Base-by-base conservation (phyloP, 164 flowering plant genomes). In the Macadamia tetraphylla region DNA sequence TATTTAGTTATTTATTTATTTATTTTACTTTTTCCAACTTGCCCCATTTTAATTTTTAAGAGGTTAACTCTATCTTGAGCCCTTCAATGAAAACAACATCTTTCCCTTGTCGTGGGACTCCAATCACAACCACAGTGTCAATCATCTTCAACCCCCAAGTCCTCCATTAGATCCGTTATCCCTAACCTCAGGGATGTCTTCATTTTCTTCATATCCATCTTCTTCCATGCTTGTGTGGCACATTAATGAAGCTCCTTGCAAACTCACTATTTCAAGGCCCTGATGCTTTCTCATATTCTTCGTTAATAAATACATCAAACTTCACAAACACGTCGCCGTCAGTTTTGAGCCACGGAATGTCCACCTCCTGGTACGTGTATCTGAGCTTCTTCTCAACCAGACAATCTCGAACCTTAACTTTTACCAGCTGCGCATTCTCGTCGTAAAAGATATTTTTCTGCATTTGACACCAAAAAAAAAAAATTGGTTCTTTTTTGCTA, bases 241-340 rank as follows among this genome's bases (percentile, higher is more conserved):
- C 81, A 44, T 82, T 84, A 69, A 84, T 86, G 58, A 82, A 87
- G 44, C 87, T 81, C n/a, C 92, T 88, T 0, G 86, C 87, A 15
- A 83, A 84, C 79, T 84, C 87, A 3, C 78, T 74, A 11, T 79
- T 73, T 7, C 68, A 76, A 3, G 81, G 77, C 23, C 23, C 23
- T 23, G 23, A 23, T 23, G 23, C 23, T 23, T 23, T 23, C 23
- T 23, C 23, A 23, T 81, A 84, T 57, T 77, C 87, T 13, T 82
- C 88, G 61, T 88, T 82, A 12, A 88, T 68, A 15, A 17, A 83
- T 13, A 86, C 88, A 52, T 86, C 90, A 53, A 88, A 88, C 70
- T 86, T 88, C 62, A 79, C 85, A 1, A 64, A 68, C 9, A 14
- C 55, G 32, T 79, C 77, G 7, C 68, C 74, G 9, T 81, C 79